Conservation (phyloP, 202 grass and related monocot species). For the Hordeum pubiflorum region DNA sequence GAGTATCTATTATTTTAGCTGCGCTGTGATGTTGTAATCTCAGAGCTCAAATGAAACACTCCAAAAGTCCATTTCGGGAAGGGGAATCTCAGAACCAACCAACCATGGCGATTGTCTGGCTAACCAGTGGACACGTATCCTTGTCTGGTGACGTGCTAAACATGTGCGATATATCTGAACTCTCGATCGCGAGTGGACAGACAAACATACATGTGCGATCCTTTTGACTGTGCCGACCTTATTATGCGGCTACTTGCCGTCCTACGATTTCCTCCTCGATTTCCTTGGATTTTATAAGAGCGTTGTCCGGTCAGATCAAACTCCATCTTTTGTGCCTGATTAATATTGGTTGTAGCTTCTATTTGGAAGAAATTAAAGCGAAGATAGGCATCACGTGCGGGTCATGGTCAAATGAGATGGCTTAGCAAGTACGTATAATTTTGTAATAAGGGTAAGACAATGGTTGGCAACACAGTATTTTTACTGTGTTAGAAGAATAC, state of each 20-base stretch:
- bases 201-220: not conserved
- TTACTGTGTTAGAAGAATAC: not conserved
- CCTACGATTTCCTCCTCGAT: not conserved
- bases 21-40: too few species aligned
- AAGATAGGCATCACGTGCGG: not conserved
- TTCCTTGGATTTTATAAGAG: not conserved
- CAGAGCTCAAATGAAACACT: too few species aligned
- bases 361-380: not conserved
- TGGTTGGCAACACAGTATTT: too few species aligned
- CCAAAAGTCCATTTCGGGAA: too few species aligned
- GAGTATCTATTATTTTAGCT: too few species aligned
- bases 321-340: not conserved
- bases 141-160: too few species aligned
- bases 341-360: not conserved
- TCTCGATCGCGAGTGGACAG: not conserved
- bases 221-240: not conserved
- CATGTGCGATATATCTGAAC: not conserved
- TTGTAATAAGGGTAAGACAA: too few species aligned
- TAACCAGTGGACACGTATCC: too few species aligned
- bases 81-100: too few species aligned
- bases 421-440: too few species aligned
- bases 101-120: too few species aligned
- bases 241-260: not conserved
- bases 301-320: not conserved
- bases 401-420: constrained; percentile 27